Evolutionary conservation across 768 basidiomycete genomes (phyloP).

Genomic region (Lactifluus hygrophoroides): DNA sequence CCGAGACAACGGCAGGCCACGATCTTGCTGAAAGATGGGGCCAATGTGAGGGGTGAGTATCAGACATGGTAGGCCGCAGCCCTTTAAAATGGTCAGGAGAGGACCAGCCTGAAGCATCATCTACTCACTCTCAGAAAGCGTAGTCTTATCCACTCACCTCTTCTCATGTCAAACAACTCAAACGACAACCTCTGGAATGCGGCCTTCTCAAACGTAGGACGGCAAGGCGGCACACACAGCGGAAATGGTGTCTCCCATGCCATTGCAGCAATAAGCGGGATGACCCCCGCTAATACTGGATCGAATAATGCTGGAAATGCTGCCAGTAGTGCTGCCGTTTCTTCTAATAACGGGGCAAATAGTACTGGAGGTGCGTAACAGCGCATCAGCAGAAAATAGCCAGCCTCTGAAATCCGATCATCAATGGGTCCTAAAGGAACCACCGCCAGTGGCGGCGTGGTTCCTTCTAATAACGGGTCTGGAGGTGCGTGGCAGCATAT

Average conservation of each 20-base stretch:
- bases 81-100: neutral
- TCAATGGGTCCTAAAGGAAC: neutral
- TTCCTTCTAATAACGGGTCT: too few relatives aligned
- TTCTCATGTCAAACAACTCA: neutral
- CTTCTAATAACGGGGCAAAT: too few relatives aligned
- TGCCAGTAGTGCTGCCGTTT: too few relatives aligned
- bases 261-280: neutral
- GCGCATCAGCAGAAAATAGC: neutral
- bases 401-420: neutral
- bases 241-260: neutral
- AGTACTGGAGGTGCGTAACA: neutral
- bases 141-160: neutral
- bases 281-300: neutral
- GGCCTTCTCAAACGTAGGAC: neutral
- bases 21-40: neutral
- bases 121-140: neutral
- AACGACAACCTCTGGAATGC: neutral
- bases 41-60: neutral
- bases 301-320: neutral
- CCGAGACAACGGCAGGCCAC: neutral
- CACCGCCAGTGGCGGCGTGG: neutral
- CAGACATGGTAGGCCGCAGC: neutral
- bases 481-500: too few relatives aligned
- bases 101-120: neutral
- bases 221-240: neutral